Conservation (phyloP, 768 basidiomycete species). For the Mycena epipterygia region DNA sequence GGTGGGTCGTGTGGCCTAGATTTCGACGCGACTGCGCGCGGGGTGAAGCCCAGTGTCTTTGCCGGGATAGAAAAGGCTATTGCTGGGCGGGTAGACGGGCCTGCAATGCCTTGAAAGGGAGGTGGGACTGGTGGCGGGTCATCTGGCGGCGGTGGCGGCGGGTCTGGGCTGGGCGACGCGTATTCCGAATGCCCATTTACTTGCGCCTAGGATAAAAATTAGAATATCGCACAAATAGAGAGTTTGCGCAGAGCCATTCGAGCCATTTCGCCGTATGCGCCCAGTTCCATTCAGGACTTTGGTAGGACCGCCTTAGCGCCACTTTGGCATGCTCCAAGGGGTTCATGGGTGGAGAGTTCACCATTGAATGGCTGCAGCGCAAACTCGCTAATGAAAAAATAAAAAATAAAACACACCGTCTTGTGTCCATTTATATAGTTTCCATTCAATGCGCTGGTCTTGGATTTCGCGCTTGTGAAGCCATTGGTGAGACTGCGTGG, state of each 20-base stretch:
- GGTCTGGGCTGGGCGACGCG: slow-evolving; percentile 44
- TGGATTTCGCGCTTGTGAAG: slow-evolving; percentile 38
- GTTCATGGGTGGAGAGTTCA: neutral
- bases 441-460: neutral
- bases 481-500: slow-evolving; percentile 71
- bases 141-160: slow-evolving; percentile 40
- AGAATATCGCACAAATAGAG: neutral
- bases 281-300: too few relatives aligned
- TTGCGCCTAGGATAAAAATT: neutral
- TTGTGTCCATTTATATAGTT: slow-evolving; percentile 49
- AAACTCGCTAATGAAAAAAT: slow-evolving; percentile 34
- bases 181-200: neutral
- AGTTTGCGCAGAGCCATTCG: too few relatives aligned
- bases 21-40: slow-evolving; percentile 35
- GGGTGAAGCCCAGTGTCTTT: slow-evolving; percentile 37
- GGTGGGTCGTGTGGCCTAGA: slow-evolving; percentile 37
- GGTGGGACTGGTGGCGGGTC: slow-evolving; percentile 50
- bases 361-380: neutral
- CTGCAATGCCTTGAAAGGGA: slow-evolving; percentile 39
- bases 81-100: slow-evolving; percentile 47
- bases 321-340: too few relatives aligned
- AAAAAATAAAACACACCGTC: slow-evolving; percentile 23
- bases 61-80: slow-evolving; percentile 43
- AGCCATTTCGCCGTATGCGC: too few relatives aligned
- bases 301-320: too few relatives aligned